These are phyloP conservation scores for Phaeosphaeria sp. DNA, from an alignment of 2,329 filamentous ascomycete species.

Conservation along the genomic window DNA sequence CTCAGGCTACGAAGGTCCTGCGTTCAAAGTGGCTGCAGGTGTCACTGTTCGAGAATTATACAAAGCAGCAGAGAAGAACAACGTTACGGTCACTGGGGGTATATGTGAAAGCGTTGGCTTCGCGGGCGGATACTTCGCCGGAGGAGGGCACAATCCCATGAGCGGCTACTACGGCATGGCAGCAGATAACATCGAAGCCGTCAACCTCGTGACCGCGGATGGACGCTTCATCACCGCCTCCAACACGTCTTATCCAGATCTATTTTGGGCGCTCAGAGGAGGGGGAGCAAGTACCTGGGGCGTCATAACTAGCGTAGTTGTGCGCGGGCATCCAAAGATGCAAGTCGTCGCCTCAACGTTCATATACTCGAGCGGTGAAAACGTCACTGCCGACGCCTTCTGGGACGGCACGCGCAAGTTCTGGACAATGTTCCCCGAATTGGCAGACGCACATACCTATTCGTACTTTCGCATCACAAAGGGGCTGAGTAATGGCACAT, in stretches of 20 bases:
- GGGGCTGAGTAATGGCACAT: constrained; percentile 6
- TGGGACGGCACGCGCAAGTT: constrained; percentile 20
- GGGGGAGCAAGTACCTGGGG: constrained; percentile 29
- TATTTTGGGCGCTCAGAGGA: constrained; percentile 25
- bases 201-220: constrained; percentile 32
- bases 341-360: constrained; percentile 24
- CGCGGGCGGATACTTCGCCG: constrained; percentile 13
- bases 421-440: constrained; percentile 20
- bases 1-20: constrained; percentile 24
- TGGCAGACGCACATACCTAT: constrained; percentile 23
- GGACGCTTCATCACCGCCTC: constrained; percentile 31
- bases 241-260: constrained; percentile 14
- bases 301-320: constrained; percentile 23
- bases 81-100: constrained; percentile 30
- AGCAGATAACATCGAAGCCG: constrained; percentile 31
- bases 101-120: constrained; percentile 36
- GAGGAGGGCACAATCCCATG: constrained; percentile 32
- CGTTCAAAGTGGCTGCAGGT: constrained; percentile 34
- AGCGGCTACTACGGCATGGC: constrained; percentile 26
- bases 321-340: constrained; percentile 25
- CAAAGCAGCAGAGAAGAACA: constrained; percentile 19
- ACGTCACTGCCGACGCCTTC: constrained; percentile 33
- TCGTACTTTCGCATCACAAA: constrained; percentile 26
- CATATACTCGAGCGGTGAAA: constrained; percentile 31
- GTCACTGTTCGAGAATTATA: constrained; percentile 28